Evolutionary conservation across 2,329 filamentous ascomycete species (phyloP).

Genomic region (Lachnum nothofagi): DNA sequence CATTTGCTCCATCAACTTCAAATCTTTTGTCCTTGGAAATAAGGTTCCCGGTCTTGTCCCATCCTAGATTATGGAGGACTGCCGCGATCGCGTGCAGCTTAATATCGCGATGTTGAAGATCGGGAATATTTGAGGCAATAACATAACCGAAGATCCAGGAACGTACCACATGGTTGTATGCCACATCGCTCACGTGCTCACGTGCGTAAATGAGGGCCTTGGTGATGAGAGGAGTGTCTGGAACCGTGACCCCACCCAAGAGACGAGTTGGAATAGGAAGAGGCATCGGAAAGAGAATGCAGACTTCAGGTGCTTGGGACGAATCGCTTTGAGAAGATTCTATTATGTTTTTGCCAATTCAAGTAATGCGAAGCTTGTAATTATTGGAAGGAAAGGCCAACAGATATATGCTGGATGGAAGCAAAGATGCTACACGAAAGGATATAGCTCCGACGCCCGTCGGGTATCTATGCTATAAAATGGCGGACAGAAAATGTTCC

Average conservation of each 20-base stretch:
- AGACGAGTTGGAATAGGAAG: conserved; percentile 30
- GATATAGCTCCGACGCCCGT: too few species aligned
- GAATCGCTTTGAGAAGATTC: too few species aligned
- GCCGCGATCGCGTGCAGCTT: conserved; percentile 38
- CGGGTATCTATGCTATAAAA: too few species aligned
- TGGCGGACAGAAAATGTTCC: too few species aligned
- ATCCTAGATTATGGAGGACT: conserved; percentile 42
- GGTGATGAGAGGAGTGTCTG: conserved; percentile 35
- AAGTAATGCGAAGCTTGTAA: too few species aligned
- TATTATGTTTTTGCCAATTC: too few species aligned
- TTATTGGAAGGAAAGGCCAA: too few species aligned
- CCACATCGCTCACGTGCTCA: conserved; percentile 27
- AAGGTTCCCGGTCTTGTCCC: conserved; percentile 34
- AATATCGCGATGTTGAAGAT: conserved; percentile 25
- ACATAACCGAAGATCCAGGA: conserved; percentile 35
- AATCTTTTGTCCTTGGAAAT: conserved; percentile 43
- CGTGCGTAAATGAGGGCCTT: conserved; percentile 33
- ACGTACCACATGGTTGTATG: conserved; percentile 38
- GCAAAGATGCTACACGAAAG: too few species aligned
- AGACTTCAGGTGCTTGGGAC: too few species aligned
- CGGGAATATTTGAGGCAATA: conserved; percentile 33
- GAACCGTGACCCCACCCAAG: conserved; percentile 34
- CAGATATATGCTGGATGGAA: too few species aligned
- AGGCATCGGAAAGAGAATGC: too few species aligned
- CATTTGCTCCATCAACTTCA: conserved; percentile 46